Percentiles rank a stretch among this genome's conserved stretches.
phyloP scores from a whole-genome alignment of 75 land plant genomes.

The Chamaecyparis obtusa region DNA sequence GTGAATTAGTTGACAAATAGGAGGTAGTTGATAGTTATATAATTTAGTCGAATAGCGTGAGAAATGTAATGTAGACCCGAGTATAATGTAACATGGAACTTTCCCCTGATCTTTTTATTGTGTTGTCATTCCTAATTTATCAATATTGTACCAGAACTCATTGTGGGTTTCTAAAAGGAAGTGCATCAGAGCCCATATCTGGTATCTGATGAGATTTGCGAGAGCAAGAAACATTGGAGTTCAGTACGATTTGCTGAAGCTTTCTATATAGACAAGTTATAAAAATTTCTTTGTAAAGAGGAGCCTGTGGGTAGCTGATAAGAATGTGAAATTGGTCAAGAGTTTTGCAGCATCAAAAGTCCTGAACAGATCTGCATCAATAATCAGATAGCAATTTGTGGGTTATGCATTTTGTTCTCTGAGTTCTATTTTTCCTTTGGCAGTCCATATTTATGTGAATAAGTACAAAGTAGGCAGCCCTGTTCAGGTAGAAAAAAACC shows the following conservation, averaged over 20 bases:
- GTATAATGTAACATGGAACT: too few species aligned
- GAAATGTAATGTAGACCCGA: too few species aligned
- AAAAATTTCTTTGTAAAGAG: background rate
- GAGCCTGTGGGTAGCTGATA: background rate
- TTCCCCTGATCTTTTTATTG: too few species aligned
- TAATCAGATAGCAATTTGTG: background rate
- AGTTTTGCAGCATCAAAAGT: background rate
- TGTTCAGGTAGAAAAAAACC: background rate
- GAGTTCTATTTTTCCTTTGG: background rate
- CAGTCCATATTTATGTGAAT: background rate
- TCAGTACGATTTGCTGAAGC: background rate
- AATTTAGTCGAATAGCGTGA: too few species aligned
- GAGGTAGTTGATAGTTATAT: too few species aligned
- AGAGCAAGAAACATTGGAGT: background rate
- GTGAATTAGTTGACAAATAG: too few species aligned
- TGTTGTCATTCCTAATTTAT: too few species aligned
- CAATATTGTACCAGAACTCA: too few species aligned
- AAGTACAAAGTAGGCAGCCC: background rate
- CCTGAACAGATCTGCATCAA: background rate
- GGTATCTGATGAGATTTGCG: background rate
- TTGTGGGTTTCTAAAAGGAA: too few species aligned
- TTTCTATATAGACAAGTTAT: background rate
- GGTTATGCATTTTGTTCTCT: background rate
- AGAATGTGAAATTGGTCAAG: background rate
- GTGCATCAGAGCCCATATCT: background rate